Evolutionary conservation across 805 yeast species (phyloP), one percentile per base, ranked within the genome.

Genomic region (Candida vartiovaarae): DNA sequence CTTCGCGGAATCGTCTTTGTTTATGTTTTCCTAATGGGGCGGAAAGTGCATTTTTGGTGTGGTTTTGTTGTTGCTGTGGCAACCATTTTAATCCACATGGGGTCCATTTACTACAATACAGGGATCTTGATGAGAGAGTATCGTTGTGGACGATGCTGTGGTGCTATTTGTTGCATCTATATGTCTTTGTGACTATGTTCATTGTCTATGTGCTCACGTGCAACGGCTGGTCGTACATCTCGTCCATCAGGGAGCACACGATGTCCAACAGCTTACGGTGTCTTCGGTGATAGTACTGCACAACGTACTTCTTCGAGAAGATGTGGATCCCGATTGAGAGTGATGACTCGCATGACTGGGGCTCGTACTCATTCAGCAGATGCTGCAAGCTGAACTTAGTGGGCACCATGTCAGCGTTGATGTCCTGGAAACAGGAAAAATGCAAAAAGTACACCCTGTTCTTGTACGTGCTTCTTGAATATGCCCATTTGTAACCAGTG

Each of bases 401-500:
- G 3, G 56, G 56, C 3, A 46, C 40, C 54, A 52, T 50, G 26
- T 52, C 55, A 34, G 48, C 49, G 23, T 46, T 38, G 4, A 23
- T n/a, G 32, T 55, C 60, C 38, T 55, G 60, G 45, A 54, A 55
- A 27, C 60, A 55, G 1, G 52, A 51, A 27, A 49, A 55, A 24
- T 49, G 51, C 8, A 55, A 34, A 37, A 52, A 47, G 32, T 54
- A 54, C 3, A 52, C 51, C 38, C 46, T 39, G 36, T 51, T 50
- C 42, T 50, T 53, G 39, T 50, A 54, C 5, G 52, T 43, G 32
- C 54, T 48, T 28, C 51, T 48, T 23, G 49, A 39, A 40, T 55
- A 55, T 2, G 42, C 53, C 60, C 60, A 55, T 40, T 55, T 55
- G 34, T 54, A 55, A 1, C 60, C 60, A 8, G 58, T 49, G 4